Evolutionary conservation across 208 protist species (phyloP).

Genomic region (Kentomonas sorsogonicus): DNA sequence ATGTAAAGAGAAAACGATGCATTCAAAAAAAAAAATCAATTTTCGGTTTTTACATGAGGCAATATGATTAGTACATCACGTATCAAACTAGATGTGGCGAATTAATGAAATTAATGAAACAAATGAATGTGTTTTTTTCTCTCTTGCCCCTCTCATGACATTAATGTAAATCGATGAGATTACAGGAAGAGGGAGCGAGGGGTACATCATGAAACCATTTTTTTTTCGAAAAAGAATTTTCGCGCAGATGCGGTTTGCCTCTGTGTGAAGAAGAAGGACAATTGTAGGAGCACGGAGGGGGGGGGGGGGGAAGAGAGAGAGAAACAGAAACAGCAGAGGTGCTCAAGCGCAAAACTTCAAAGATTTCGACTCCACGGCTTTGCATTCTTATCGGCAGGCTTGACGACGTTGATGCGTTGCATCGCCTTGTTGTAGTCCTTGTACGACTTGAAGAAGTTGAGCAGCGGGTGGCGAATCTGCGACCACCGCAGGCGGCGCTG

Average conservation of each 20-base stretch:
- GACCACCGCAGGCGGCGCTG: conserved; percentile 62
- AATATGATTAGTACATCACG: too few species aligned
- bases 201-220: too few species aligned
- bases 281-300: neutral
- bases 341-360: too few species aligned
- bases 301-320: neutral
- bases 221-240: too few species aligned
- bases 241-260: too few species aligned
- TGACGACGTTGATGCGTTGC: conserved; percentile 76
- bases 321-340: too few species aligned
- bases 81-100: too few species aligned
- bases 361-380: conserved; percentile 79
- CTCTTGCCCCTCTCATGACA: too few species aligned
- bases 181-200: too few species aligned
- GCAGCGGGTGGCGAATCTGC: conserved; percentile 77
- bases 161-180: too few species aligned
- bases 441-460: conserved; percentile 87
- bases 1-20: neutral
- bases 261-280: neutral
- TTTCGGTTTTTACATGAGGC: neutral
- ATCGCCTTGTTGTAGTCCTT: conserved; percentile 74
- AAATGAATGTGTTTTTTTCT: too few species aligned
- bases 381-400: conserved; percentile 55
- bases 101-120: too few species aligned
- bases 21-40: neutral